phyloP scores from a whole-genome alignment of 2,329 filamentous ascomycete species.

The Clarireedia sp. region DNA sequence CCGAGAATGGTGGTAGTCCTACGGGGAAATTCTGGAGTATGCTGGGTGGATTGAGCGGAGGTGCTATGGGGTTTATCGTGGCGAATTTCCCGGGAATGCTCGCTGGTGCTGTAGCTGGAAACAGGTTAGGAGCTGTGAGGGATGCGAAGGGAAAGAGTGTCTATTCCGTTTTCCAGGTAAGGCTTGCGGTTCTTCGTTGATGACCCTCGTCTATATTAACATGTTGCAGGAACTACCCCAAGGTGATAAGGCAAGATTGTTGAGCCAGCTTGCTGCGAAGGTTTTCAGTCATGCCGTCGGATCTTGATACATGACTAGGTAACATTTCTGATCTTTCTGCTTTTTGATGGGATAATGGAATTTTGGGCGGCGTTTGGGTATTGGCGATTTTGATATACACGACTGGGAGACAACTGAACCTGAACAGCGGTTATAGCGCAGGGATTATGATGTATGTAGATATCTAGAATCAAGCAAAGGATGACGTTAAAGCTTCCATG shows the following conservation, averaged over 20 bases:
- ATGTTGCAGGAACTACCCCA: conserved; percentile 59
- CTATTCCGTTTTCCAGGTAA: conserved; percentile 59
- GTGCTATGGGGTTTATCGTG: conserved; percentile 87
- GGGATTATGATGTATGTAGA: not conserved
- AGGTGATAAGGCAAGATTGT: conserved; percentile 68
- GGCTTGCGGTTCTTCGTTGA: not conserved
- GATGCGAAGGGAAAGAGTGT: conserved; percentile 94
- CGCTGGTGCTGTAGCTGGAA: conserved; percentile 86
- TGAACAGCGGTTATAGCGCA: not conserved
- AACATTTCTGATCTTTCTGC: not conserved
- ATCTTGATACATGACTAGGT: not conserved
- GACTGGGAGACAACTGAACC: not conserved
- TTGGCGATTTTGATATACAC: not conserved
- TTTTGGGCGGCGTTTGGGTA: not conserved
- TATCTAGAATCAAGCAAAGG: not conserved
- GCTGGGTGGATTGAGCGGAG: conserved; percentile 78
- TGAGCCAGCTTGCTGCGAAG: conserved; percentile 66
- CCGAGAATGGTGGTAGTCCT: conserved; percentile 54
- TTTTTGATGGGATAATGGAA: not conserved
- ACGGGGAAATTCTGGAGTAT: conserved; percentile 80
- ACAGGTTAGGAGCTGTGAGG: conserved; percentile 79
- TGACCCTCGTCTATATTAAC: not conserved
- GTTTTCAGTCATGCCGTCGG: conserved; percentile 66
- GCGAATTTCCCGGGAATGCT: conserved; percentile 85
- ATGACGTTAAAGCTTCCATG: no score